These are phyloP conservation scores for Nakazawaea peltata DNA, from an alignment of 805 yeast genomes.

Conservation along the genomic window DNA sequence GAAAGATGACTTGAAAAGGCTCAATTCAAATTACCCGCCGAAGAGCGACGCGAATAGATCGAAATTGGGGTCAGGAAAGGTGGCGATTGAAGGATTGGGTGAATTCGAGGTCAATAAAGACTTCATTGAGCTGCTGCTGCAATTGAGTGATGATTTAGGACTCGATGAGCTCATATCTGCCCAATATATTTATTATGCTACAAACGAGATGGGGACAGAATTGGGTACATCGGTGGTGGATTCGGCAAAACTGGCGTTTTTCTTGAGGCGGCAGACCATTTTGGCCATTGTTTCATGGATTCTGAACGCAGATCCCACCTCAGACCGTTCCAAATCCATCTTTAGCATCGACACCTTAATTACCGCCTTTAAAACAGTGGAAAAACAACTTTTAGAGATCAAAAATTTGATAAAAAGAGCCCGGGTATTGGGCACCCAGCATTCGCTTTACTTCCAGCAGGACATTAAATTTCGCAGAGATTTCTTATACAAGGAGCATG, in stretches of 20 bases:
- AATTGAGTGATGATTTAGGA: slow-evolving; percentile 55
- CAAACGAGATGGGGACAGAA: slow-evolving; percentile 25
- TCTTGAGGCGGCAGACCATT: slow-evolving; percentile 64
- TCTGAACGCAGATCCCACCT: slow-evolving; percentile 17
- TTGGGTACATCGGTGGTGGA: slow-evolving; percentile 46
- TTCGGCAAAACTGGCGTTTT: slow-evolving; percentile 61
- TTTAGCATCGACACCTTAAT: slow-evolving; percentile 33
- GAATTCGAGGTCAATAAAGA: slow-evolving; percentile 56
- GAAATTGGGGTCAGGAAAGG: slow-evolving; percentile 35
- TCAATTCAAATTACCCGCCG: slow-evolving; percentile 30
- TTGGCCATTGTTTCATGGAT: slow-evolving; percentile 50
- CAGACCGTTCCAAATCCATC: slow-evolving; percentile 8
- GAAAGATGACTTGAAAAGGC: slow-evolving; percentile 33
- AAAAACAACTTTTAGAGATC: slow-evolving; percentile 44
- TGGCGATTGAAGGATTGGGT: slow-evolving; percentile 45
- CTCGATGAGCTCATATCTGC: slow-evolving; percentile 76
- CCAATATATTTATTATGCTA: slow-evolving; percentile 50
- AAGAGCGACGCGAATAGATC: slow-evolving; percentile 41
- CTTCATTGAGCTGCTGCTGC: slow-evolving; percentile 52
- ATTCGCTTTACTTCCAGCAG: slow-evolving; percentile 36
- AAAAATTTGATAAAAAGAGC: slow-evolving; percentile 44
- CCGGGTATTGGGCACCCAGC: slow-evolving; percentile 43
- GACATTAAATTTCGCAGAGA: slow-evolving; percentile 51
- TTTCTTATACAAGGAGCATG: slow-evolving; percentile 61
- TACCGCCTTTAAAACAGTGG: slow-evolving; percentile 49